Base-by-base conservation (phyloP, 345 rosid genomes). In the Rhizophora mangle region DNA sequence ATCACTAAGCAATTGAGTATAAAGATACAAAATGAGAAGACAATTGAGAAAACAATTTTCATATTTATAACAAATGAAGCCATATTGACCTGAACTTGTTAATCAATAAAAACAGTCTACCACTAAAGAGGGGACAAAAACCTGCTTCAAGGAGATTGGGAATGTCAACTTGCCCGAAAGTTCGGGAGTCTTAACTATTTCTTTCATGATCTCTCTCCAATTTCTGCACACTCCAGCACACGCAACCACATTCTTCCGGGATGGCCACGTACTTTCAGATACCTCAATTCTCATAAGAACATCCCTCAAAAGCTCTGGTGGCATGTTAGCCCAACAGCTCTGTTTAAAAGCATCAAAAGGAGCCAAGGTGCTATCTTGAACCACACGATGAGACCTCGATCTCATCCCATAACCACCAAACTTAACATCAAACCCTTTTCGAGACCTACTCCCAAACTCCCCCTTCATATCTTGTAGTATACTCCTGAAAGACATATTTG, bases 311-410 rank as follows among this genome's bases (percentile, higher is more conserved):
- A 94, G 94, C 86, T 94, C 97, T 0, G 88, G 91, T 1, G 98
- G 98, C 95, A 94, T 80, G 56, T 74, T 83, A n/a, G 96, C 98
- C 98, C 98, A 94, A 61, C 89, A 89, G 70, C 98, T 91, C 82
- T 91, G 96, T 83, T 82, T 85, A 60, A 87, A 85, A 59, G 87
- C 92, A 77, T 87, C 64, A 63, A 54, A 89, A 8, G 88, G 79
- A 3, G 74, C 81, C 27, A 83, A 76, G 6, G 80, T 82, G 63
- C 78, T 78, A 73, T 88, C 98, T 76, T 85, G 92, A 72, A 93
- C 96, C 60, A 90, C 97, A 60, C 95, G 80, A 6, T 90, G 97
- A 0, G 93, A 93, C 80, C 89, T 86, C 0, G 97, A 89, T 43
- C 49, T 43, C 68, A 62, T 62, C 46, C 55, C 55, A 39, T 64